Base-by-base conservation (phyloP, 2,329 filamentous ascomycete species). In the Cryphonectria nitschkei region DNA sequence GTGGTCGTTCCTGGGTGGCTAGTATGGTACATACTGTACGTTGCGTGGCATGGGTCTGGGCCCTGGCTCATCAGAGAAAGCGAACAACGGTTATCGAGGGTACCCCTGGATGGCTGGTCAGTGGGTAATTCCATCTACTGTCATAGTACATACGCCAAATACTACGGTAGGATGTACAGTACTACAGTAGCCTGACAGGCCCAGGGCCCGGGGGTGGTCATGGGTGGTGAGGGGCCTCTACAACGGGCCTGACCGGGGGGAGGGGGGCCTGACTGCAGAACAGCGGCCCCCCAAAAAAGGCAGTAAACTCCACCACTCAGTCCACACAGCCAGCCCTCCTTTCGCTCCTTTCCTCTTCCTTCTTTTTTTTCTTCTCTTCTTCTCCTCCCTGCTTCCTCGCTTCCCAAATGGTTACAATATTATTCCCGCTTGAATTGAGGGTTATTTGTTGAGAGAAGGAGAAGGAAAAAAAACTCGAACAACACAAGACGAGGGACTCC, bases 261-360 rank as follows among this genome's bases (percentile, higher is more conserved):
- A 29, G 46, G 19, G 16, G 26, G 26, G 29, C 54, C 52, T 29
- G 16, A 50, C n/a, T 56, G 46, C 46, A 50, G 46, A 19, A n/a
- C 52, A 56, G 3, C 4, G 11, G 14, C n/a, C 26, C 52, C 50
- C 54, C 54, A 32, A 58, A 58, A 58, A 58, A 58, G 54, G 54
- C 54, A 58, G 54, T 58, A 58, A 58, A 58, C 54, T 58, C 54
- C 54, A 58, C 54, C 13, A 32, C 26, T 32, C 54, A 34, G 26
- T 19, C 54, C 52, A 56, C n/a, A 6, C 26, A 14, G 9, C 52
- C 52, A 56, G 26, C 52, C 26, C 29, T 32, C 26, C 54, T 58
- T 32, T 58, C 29, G 29, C 26, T 58, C 54, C 54, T 58, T 58
- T 13, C 54, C 26, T 58, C 14, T 50, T 50, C 22, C 16, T n/a